phyloP scores from a whole-genome alignment of 2,329 filamentous ascomycete species.

The Aspergillus terreus region DNA sequence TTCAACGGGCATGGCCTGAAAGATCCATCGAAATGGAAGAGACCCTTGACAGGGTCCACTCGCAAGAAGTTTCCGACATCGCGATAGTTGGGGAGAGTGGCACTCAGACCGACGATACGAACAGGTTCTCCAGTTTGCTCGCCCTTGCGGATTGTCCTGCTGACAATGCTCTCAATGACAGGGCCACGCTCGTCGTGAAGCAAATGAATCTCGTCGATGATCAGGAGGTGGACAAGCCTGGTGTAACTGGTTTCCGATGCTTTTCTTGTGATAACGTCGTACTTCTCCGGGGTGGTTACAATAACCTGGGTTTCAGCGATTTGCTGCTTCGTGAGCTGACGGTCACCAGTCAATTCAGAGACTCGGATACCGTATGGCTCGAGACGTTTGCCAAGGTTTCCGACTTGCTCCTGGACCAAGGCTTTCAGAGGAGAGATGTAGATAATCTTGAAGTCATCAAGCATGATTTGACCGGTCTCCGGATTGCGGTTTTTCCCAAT shows the following conservation, averaged over 20 bases:
- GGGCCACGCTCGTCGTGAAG: conserved; percentile 96
- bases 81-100: conserved; percentile 91
- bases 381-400: conserved; percentile 89
- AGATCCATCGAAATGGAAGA: conserved; percentile 95
- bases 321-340: conserved; percentile 97
- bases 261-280: conserved; percentile 98
- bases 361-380: conserved; percentile 89
- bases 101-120: conserved; percentile 85
- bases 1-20: conserved; percentile 90
- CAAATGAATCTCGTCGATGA: conserved; percentile 97
- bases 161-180: conserved; percentile 94
- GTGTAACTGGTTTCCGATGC: conserved; percentile 96
- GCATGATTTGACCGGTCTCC: conserved; percentile 84
- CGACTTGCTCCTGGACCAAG: conserved; percentile 94
- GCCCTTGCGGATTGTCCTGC: conserved; percentile 83
- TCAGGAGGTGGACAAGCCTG: conserved; percentile 89
- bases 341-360: conserved; percentile 93
- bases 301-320: conserved; percentile 98
- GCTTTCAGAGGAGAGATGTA: conserved; percentile 97
- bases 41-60: conserved; percentile 76
- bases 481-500: conserved; percentile 92
- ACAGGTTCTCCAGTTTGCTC: conserved; percentile 94
- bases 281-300: conserved; percentile 97
- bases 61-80: conserved; percentile 95
- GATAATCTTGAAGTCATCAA: conserved; percentile 97